phyloP scores from a whole-genome alignment of 2,329 filamentous ascomycete species.

The Hypocrella siamensis region DNA sequence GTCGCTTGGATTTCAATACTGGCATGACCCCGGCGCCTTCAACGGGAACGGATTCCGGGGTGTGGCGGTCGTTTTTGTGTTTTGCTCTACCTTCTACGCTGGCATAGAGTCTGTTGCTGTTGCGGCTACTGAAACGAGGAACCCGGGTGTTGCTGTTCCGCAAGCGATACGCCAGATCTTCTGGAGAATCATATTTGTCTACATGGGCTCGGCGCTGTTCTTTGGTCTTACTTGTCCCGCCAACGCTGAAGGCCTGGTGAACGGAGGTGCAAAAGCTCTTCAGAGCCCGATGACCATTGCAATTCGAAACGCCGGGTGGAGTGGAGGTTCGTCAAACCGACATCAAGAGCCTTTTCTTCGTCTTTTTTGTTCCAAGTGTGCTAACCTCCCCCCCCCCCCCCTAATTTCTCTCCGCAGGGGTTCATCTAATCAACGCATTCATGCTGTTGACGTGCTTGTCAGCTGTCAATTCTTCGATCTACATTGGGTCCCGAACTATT shows the following conservation, averaged over 20 bases:
- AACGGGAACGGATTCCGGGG: conserved; percentile 48
- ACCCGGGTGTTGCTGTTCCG: conserved; percentile 38
- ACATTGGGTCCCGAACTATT: conserved; percentile 60
- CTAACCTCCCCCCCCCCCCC: too few relatives aligned
- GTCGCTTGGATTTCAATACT: conserved; percentile 53
- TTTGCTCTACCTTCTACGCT: conserved; percentile 55
- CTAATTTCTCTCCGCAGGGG: conserved; percentile 18
- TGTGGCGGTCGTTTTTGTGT: conserved; percentile 50
- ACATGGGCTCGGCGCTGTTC: conserved; percentile 58
- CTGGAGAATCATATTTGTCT: conserved; percentile 45
- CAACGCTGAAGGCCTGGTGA: conserved; percentile 47
- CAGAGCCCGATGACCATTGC: conserved; percentile 61
- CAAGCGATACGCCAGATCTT: conserved; percentile 44
- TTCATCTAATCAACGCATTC: conserved; percentile 64
- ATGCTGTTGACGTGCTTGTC: conserved; percentile 59
- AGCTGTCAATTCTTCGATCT: conserved; percentile 61
- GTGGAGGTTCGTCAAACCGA: conserved; percentile 30
- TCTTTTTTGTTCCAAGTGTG: not conserved
- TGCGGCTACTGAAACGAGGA: conserved; percentile 44
- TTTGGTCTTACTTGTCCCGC: conserved; percentile 60
- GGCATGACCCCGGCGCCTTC: conserved; percentile 56
- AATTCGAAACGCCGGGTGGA: conserved; percentile 58
- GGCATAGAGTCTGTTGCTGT: conserved; percentile 51
- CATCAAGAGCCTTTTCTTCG: too few relatives aligned
- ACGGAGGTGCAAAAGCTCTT: conserved; percentile 44